Base-by-base conservation (phyloP, 2,329 filamentous ascomycete species). In the Epichloe sylvatica region DNA sequence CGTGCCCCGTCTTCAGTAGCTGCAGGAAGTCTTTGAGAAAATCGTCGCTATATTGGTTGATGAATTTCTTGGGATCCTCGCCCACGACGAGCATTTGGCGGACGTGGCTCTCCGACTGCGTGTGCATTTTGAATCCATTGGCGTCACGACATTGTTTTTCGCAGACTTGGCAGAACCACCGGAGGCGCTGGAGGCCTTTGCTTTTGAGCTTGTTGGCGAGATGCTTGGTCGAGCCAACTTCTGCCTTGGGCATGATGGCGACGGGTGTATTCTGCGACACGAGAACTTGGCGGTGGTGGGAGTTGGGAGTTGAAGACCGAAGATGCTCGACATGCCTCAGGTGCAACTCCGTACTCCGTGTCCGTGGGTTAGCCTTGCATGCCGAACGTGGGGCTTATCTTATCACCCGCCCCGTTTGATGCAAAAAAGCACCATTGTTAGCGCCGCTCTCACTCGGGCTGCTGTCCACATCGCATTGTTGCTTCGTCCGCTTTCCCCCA, bases 81-180 rank as follows among this genome's bases (percentile, higher is more conserved):
- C 90, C 91, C 25, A 96, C 84, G 1, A 90, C 66, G 41, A 91
- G 74, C 64, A 97, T 94, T 56, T 90, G 81, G n/a, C 91, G 83
- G 39, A 94, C 86, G 62, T 96, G 91, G 45, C 80, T 81, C 67
- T 95, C 88, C 54, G 80, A 85, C 59, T 88, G 80, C 1, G 83
- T 84, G 68, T 97, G 91, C 71, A 86, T 86, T 67, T 90, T 90
- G 70, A 90, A 94, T 25, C 84, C 90, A 68, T 97, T 96, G 57
- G 90, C 86, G 63, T 95, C 89, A 52, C 86, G 76, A 40, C 63
- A 67, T 50, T 69, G 65, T 52, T 70, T 66, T 62, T 87, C 77
- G 70, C 90, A 96, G 5, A 84, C 79, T 63, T 85, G 80, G 54
- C 90, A 96, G 70, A 90, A 97, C 86, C 88, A 98, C 64, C 91